Evolutionary conservation across 805 yeast genomes (phyloP).

Genomic region (Saccharomycopsis sp.): DNA sequence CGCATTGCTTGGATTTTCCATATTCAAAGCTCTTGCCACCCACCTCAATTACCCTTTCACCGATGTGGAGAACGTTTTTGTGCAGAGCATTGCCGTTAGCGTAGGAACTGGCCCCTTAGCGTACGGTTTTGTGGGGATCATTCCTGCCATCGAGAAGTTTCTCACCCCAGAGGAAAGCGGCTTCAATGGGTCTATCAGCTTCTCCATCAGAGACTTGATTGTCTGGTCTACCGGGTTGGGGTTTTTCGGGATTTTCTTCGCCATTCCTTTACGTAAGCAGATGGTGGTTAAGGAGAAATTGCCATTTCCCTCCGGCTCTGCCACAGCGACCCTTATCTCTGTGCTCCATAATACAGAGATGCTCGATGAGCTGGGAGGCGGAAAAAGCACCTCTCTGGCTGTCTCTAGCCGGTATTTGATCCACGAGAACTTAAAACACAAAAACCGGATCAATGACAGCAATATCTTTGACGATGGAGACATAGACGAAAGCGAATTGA

Average conservation of each 20-base stretch:
- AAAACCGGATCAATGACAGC: neutral
- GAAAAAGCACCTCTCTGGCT: constrained; percentile 23
- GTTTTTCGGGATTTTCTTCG: constrained; percentile 92
- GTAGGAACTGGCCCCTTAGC: constrained; percentile 97
- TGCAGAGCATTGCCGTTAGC: constrained; percentile 91
- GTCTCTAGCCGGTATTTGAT: constrained; percentile 18
- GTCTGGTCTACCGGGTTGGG: constrained; percentile 86
- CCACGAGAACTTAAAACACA: constrained; percentile 6
- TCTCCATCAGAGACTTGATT: constrained; percentile 48
- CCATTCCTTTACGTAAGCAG: constrained; percentile 79
- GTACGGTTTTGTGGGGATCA: constrained; percentile 89
- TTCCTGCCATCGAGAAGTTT: constrained; percentile 92
- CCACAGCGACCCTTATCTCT: constrained; percentile 88
- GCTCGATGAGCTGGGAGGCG: constrained; percentile 31
- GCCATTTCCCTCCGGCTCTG: constrained; percentile 92
- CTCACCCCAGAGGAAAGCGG: constrained; percentile 76
- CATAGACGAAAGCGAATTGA: neutral
- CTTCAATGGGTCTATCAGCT: constrained; percentile 30
- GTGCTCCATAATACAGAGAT: constrained; percentile 73
- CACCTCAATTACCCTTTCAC: constrained; percentile 43
- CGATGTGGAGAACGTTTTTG: constrained; percentile 91
- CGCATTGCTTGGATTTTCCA: constrained; percentile 78
- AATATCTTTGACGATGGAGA: constrained; percentile 1
- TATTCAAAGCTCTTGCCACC: constrained; percentile 53
- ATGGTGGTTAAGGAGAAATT: constrained; percentile 83